These are phyloP conservation scores for Colletotrichum sublineola DNA, from an alignment of 2,329 filamentous ascomycete species.

Conservation along the genomic window DNA sequence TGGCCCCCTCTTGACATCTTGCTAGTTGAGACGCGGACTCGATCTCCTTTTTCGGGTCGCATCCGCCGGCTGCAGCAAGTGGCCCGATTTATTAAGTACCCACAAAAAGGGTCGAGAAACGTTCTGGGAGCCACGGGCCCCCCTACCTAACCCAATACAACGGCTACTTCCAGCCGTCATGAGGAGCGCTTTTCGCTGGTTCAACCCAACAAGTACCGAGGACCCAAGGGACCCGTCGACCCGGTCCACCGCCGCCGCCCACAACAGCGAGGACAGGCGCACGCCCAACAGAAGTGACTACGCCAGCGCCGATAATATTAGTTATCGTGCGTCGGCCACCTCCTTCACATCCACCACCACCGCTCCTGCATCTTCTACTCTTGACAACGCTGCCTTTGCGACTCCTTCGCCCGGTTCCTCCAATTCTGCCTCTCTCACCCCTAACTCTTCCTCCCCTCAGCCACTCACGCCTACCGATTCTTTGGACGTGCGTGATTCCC, in stretches of 20 bases:
- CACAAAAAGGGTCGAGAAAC: slow-evolving; percentile 43
- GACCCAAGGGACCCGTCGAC: slow-evolving; percentile 43
- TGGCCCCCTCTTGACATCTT: slow-evolving; percentile 7
- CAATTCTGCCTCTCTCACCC: slow-evolving; percentile 51
- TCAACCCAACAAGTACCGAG: slow-evolving; percentile 44
- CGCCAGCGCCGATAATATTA: slow-evolving; percentile 52
- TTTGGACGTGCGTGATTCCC: slow-evolving; percentile 45
- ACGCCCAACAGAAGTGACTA: slow-evolving; percentile 37
- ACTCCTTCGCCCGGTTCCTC: slow-evolving; percentile 49
- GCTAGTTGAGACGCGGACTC: slow-evolving; percentile 41
- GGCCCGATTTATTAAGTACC: slow-evolving; percentile 43
- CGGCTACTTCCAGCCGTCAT: slow-evolving; percentile 43
- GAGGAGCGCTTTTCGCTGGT: slow-evolving; percentile 44
- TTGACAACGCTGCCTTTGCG: slow-evolving; percentile 44
- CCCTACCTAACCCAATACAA: slow-evolving; percentile 42
- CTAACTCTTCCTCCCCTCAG: slow-evolving; percentile 58
- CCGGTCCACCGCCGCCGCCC: slow-evolving; percentile 44
- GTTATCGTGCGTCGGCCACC: slow-evolving; percentile 53
- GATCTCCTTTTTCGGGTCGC: slow-evolving; percentile 42
- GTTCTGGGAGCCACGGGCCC: slow-evolving; percentile 42
- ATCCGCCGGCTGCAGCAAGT: slow-evolving; percentile 41
- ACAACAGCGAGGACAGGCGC: slow-evolving; percentile 39
- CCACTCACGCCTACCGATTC: slow-evolving; percentile 58
- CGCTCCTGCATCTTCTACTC: slow-evolving; percentile 46
- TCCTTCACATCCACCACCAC: slow-evolving; percentile 47